Evolutionary conservation across 805 yeast species (phyloP).

Genomic region (Debaryomyces prosopidis): DNA sequence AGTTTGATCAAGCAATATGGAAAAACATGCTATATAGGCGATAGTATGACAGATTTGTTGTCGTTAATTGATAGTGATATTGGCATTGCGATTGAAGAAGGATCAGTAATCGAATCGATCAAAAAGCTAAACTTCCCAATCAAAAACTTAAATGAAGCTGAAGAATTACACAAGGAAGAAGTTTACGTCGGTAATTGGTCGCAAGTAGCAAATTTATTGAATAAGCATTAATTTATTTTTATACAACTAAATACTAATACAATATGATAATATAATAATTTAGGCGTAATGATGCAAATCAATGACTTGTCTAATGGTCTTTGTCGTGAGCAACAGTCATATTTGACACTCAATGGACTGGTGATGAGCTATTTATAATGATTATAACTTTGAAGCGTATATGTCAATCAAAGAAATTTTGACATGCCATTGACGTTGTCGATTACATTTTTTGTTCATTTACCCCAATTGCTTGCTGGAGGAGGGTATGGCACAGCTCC

Average conservation of each 20-base stretch:
- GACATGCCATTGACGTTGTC: background rate
- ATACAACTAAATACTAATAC: too few relatives aligned
- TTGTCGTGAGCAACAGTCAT: too few relatives aligned
- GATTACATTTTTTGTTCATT: constrained; percentile 8
- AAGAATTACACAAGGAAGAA: background rate
- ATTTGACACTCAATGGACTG: too few relatives aligned
- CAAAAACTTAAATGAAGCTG: background rate
- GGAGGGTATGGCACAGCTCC: constrained; percentile 25
- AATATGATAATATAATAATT: too few relatives aligned
- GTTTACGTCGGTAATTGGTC: constrained; percentile 11
- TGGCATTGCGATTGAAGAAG: constrained; percentile 48
- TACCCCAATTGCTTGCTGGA: constrained; percentile 27
- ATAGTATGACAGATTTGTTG: constrained; percentile 59
- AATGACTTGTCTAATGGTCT: too few relatives aligned
- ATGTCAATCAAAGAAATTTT: background rate
- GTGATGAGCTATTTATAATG: too few relatives aligned
- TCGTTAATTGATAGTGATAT: constrained; percentile 47
- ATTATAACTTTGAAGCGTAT: background rate
- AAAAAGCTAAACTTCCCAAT: constrained; percentile 3
- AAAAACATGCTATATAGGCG: constrained; percentile 54
- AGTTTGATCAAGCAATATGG: constrained; percentile 11
- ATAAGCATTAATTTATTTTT: background rate
- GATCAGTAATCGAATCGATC: constrained; percentile 25
- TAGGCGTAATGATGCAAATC: too few relatives aligned
- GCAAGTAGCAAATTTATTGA: constrained; percentile 3